phyloP scores from a whole-genome alignment of 768 basidiomycete species.

The Panaeolus papilionaceus region DNA sequence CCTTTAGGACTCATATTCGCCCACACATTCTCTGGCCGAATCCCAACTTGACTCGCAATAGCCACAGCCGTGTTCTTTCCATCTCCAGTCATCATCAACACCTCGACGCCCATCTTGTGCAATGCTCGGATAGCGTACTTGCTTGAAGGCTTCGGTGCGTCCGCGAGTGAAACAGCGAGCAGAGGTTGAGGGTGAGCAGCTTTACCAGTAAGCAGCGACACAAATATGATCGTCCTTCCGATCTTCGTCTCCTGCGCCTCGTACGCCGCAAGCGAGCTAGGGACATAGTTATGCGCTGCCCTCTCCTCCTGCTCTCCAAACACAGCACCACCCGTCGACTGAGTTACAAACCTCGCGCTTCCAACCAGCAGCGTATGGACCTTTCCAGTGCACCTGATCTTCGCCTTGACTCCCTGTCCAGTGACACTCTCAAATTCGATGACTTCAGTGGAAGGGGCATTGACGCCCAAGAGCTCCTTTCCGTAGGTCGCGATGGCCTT shows the following conservation, averaged over 20 bases:
- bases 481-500: constrained; percentile 90
- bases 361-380: constrained; percentile 75
- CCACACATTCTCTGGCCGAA: constrained; percentile 82
- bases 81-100: constrained; percentile 95
- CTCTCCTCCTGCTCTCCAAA: constrained; percentile 26
- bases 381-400: constrained; percentile 57
- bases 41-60: constrained; percentile 90
- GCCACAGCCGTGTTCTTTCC: constrained; percentile 85
- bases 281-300: constrained; percentile 47
- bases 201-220: constrained; percentile 60
- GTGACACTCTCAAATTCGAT: constrained; percentile 87
- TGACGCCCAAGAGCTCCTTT: constrained; percentile 58
- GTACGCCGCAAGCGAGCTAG: constrained; percentile 66
- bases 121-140: constrained; percentile 82
- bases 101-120: constrained; percentile 88
- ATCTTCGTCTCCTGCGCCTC: constrained; percentile 70
- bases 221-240: constrained; percentile 89
- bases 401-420: constrained; percentile 86
- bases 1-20: constrained; percentile 95
- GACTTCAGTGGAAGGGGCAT: constrained; percentile 60
- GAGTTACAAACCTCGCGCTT: constrained; percentile 72
- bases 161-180: constrained; percentile 85
- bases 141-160: constrained; percentile 87
- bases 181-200: constrained; percentile 61
- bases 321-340: constrained; percentile 45